A percentile compares a stretch with the other conserved stretches of the same genome.
These are phyloP conservation scores for Cryptosporidium tyzzeri DNA, from an alignment of 169 alveolate genomes.

Conservation along the genomic window DNA sequence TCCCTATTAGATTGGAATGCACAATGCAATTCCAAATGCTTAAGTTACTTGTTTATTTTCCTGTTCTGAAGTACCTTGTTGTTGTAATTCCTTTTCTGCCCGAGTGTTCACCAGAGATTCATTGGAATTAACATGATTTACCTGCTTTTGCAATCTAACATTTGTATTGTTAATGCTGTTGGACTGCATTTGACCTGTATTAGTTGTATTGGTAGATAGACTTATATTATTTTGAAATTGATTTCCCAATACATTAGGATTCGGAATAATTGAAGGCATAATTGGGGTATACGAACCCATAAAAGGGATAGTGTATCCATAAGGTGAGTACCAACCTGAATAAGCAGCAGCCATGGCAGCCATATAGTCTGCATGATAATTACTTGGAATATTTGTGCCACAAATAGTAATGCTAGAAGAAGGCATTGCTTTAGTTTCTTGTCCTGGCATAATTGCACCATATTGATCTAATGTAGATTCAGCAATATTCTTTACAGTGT, in stretches of 20 bases:
- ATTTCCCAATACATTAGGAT: conserved; percentile 44
- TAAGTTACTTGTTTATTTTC: conserved; percentile 32
- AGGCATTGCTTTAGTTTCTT: conserved; percentile 68
- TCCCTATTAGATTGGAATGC: not conserved
- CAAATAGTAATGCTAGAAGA: conserved; percentile 60
- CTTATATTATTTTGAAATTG: conserved; percentile 51
- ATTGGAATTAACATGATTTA: conserved; percentile 31
- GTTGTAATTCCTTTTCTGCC: conserved; percentile 40
- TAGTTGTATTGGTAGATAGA: conserved; percentile 5
- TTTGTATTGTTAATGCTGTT: not conserved
- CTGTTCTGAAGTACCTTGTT: conserved; percentile 48
- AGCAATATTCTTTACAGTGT: conserved; percentile 15
- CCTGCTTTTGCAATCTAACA: conserved; percentile 47
- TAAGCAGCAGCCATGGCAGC: conserved; percentile 73
- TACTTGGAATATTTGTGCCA: conserved; percentile 27
- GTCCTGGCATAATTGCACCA: conserved; percentile 63
- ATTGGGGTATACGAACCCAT: conserved; percentile 61
- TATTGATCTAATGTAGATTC: conserved; percentile 61
- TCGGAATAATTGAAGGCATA: conserved; percentile 53
- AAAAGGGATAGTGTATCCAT: conserved; percentile 67
- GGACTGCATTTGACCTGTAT: conserved; percentile 33
- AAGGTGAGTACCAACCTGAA: conserved; percentile 73
- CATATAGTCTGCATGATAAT: conserved; percentile 63
- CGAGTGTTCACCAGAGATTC: conserved; percentile 40
- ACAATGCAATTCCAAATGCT: not conserved